Evolutionary conservation across 371 early-diverging fungal species (phyloP), one percentile per base, ranked within the genome.

Genomic region (Massospora cicadina): DNA sequence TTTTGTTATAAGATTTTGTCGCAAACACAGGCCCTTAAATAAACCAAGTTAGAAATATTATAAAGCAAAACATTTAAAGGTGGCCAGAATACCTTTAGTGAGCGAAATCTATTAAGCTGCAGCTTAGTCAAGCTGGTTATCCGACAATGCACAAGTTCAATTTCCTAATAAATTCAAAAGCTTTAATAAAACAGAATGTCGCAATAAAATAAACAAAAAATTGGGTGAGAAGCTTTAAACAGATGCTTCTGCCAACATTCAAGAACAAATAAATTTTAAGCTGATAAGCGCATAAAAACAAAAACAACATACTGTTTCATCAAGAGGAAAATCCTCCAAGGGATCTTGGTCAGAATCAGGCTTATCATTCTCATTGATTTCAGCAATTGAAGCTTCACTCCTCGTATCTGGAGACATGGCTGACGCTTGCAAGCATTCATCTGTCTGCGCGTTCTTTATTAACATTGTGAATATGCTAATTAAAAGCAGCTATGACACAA

Each of bases 1-100:
- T 67, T 82, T 79, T 17, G 81, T 71, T 59, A 98, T 79, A 33
- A 88, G 79, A 72, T 98, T 98, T 73, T 95, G 97, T 1, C 98
- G 84, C 53, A 91, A 69, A n/a, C 86, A 86, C 13, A 93, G 72
- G 23, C 75, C 73, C 89, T 90, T 30, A 21, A 25, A 68, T 65
- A 59, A 65, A 24, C 53, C 61, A n/a, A n/a, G n/a, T n/a, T n/a
- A n/a, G n/a, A n/a, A 25, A 1, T 58, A 25, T n/a, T 32, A 3
- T 13, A 12, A 31, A 21, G 57, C 32, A n/a, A n/a, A 23, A n/a
- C n/a, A n/a, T n/a, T 43, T 27, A 25, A 1, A 43, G 21, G 24
- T 7, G 24, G n/a, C 33, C 0, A 66, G 13, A n/a, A 17, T 75
- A 87, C 91, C 80, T 82, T 63, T 13, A 89, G 72, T 32, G 79